A percentile compares a stretch with the other conserved stretches of the same genome.
These are phyloP conservation scores for Eucalyptus camaldulensis DNA, from an alignment of 345 rosid genomes.

Conservation along the genomic window DNA sequence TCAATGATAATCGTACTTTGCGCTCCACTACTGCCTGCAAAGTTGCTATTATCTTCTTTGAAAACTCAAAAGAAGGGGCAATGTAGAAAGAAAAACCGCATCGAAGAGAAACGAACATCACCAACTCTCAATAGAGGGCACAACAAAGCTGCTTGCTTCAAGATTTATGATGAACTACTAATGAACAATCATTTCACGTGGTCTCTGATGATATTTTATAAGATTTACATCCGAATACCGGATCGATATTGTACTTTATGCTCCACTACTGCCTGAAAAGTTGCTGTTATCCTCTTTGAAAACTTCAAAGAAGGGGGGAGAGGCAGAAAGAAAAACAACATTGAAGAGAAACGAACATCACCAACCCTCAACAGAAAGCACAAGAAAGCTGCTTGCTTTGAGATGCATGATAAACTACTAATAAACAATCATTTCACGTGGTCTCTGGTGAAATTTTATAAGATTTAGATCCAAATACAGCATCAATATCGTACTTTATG, in stretches of 20 bases:
- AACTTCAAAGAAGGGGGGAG: not conserved
- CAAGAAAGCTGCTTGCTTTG: not conserved
- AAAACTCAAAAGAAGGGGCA: not conserved
- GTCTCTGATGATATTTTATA: not conserved
- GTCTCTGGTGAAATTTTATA: not conserved
- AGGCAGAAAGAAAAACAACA: not conserved
- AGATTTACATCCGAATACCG: accelerated
- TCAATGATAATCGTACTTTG: not conserved
- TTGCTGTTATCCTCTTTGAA: not conserved
- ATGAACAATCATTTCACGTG: not conserved
- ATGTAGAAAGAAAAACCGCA: not conserved
- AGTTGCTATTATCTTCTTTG: not conserved
- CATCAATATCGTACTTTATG: not conserved
- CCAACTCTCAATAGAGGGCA: not conserved
- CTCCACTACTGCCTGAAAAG: not conserved
- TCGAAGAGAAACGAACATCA: not conserved
- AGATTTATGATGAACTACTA: not conserved
- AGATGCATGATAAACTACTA: not conserved
- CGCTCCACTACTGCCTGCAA: not conserved
- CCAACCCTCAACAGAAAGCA: not conserved
- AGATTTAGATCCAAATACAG: not conserved
- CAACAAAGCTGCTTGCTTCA: not conserved
- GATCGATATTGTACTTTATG: not conserved
- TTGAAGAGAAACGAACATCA: not conserved
- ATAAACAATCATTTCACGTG: not conserved